Base-by-base conservation (phyloP, 2,329 filamentous ascomycete genomes). In the Colletotrichum cuscutae region DNA sequence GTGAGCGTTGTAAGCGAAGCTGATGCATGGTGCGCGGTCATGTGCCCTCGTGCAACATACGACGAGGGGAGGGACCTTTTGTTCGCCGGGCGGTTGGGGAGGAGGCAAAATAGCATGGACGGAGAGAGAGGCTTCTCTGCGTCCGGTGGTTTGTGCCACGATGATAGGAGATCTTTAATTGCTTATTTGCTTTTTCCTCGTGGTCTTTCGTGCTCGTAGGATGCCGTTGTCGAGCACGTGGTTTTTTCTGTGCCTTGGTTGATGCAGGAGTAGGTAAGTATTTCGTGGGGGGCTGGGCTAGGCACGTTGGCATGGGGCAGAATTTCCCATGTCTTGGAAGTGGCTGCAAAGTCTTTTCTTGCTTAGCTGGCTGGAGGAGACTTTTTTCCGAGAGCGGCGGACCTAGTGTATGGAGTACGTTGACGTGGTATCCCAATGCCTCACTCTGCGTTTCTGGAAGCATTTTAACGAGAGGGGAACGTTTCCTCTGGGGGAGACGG, bases 1-100 rank as follows among this genome's bases (percentile, higher is more conserved):
- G 71, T 73, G 71, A 73, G 66, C 71, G 60, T 32, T 32, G 69
- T 53, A 42, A 54, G 54, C 30, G 62, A 71, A 61, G 32, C 35
- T 61, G 46, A 71, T 57, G 66, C 71, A 65, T 70, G 30, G 57
- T 52, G 52, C 26, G 32, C 5, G 28, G 71, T 70, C 60, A 73
- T 73, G 71, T 73, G 71, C 71, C 70, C 56, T 64, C 35, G 71
- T 57, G 60, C 71, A 49, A 71, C 46, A 35, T 70, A 49, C 56
- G 49, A 59, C 42, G 67, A 54, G 30, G 52, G 15, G 54, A 32
- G 62, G 52, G 32, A 37, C 26, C 15, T 11, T 49, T 19, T 42
- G 62, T 15, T 32, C 19, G 59, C 24, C 54, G 37, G 66, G 70
- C 66, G 70, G 60, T 35, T 46, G 49, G 22, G 46, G 65, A n/a